These are phyloP conservation scores for Annona squamosa DNA, from an alignment of 164 flowering plant species.

Conservation along the genomic window DNA sequence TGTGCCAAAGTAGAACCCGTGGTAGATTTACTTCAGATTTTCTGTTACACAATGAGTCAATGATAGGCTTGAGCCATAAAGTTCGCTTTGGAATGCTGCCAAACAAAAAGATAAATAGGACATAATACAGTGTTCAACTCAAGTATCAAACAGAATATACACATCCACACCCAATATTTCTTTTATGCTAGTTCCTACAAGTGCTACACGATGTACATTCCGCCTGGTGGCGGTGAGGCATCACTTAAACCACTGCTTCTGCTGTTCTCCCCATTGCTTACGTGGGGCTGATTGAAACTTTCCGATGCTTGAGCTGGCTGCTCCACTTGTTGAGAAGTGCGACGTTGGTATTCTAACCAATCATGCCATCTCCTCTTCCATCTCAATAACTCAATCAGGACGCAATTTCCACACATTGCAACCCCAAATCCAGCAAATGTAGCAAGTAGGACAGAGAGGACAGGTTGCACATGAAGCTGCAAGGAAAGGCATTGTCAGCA, in stretches of 20 bases:
- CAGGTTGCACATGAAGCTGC: conserved; percentile 68
- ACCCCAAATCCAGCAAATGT: conserved; percentile 81
- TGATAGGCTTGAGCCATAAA: too few relatives aligned
- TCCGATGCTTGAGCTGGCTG: conserved; percentile 19
- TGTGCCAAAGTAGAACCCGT: too few relatives aligned
- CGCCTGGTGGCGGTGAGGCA: neutral
- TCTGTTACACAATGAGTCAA: too few relatives aligned
- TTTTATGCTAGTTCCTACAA: too few relatives aligned
- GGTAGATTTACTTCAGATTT: too few relatives aligned
- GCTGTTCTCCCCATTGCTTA: neutral
- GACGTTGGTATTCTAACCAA: conserved; percentile 16
- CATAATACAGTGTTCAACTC: too few relatives aligned
- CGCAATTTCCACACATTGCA: conserved; percentile 71
- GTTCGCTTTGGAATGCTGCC: too few relatives aligned
- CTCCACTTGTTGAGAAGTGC: conserved; percentile 16
- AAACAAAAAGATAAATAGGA: too few relatives aligned
- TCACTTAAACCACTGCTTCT: conserved; percentile 6
- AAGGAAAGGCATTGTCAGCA: neutral
- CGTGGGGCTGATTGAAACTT: conserved; percentile 13
- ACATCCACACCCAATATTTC: too few relatives aligned
- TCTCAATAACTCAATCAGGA: conserved; percentile 60
- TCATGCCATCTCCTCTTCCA: conserved; percentile 45
- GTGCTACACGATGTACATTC: neutral
- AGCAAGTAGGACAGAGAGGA: conserved; percentile 74
- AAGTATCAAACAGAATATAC: too few relatives aligned